Evolutionary conservation across 2,329 filamentous ascomycete genomes (phyloP), one percentile per base, ranked within the genome.

Genomic region (Apiospora arundinis): DNA sequence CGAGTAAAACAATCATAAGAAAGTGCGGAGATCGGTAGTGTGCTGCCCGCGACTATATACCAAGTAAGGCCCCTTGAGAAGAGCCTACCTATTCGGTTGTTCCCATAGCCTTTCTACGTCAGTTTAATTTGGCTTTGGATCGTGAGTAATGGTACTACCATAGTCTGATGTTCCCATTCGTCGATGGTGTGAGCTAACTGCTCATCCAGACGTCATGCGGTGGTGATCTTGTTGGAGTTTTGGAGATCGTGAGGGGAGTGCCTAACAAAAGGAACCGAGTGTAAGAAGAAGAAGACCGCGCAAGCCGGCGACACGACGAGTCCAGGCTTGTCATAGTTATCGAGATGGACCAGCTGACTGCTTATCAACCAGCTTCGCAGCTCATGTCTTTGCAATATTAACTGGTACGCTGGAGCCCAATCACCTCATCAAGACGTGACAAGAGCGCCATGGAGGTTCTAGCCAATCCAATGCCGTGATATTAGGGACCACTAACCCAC

Each of bases 341-440:
- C 37, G 56, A 40, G 32, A 23, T 63, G 56, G 21, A 63, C 56
- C 56, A 40, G 9, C 56, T 37, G 52, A 60, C 52, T 37, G 52
- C 52, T 60, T 60, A 60, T 32, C 25, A 37, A 60, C 16, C 52
- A 16, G 52, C 25, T 25, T 18, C 18, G 37, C 52, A 60, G 52
- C 28, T 60, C 52, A 37, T 21, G 52, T 37, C 52, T 60, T 32
- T 60, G 52, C 52, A 28, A 37, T 60, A 60, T 60, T 18, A n/a
- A 37, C 21, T 37, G 52, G 52, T 37, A n/a, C 7, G 52, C 28
- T 32, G 28, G 25, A 45, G 28, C 7, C 25, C 52, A 60, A 60
- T 60, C 52, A 60, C 52, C 52, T 60, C 52, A 60, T 60, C 52
- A 37, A 37, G 52, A 60, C 52, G 52, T 60, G 52, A n/a, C 21